Percentiles rank a stretch among this genome's conserved stretches.
phyloP scores from a whole-genome alignment of 371 early-diverging fungal genomes.

The Dentiscutata heterogama region DNA sequence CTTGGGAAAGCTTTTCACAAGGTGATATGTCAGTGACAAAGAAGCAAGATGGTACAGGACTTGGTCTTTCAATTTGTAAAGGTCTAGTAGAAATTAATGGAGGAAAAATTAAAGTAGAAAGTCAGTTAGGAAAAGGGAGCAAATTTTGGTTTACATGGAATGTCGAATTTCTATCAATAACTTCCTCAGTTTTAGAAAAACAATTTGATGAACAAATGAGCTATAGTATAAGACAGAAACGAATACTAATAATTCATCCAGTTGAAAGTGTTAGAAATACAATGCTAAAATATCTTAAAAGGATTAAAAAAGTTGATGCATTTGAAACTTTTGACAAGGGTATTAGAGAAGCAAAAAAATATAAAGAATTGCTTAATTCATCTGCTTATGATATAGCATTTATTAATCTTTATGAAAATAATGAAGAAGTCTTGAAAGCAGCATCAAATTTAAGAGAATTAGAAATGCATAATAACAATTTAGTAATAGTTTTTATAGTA shows the following conservation, averaged over 20 bases:
- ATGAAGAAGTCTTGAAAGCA: too few relatives aligned
- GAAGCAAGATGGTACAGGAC: slow-evolving; percentile 48
- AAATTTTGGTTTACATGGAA: slow-evolving; percentile 57
- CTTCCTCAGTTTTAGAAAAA: neutral
- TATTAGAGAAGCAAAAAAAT: neutral
- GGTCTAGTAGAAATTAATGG: too few relatives aligned
- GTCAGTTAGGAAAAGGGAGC: slow-evolving; percentile 48
- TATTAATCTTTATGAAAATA: too few relatives aligned
- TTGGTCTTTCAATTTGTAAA: too few relatives aligned
- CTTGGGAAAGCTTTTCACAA: slow-evolving; percentile 58
- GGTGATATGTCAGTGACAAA: slow-evolving; percentile 55
- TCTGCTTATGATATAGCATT: too few relatives aligned
- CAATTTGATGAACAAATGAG: neutral
- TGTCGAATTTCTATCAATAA: slow-evolving; percentile 23
- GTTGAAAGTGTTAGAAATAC: slow-evolving; percentile 22
- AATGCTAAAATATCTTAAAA: neutral
- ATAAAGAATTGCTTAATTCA: neutral
- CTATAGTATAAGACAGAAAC: neutral
- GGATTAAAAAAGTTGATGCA: slow-evolving; percentile 33
- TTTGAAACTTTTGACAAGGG: slow-evolving; percentile 6
- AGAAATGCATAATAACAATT: too few relatives aligned
- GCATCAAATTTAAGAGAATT: too few relatives aligned
- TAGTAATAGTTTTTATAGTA: too few relatives aligned
- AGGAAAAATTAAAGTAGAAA: too few relatives aligned
- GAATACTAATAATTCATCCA: slow-evolving; percentile 13